Evolutionary conservation across 2,329 filamentous ascomycete species (phyloP).

Genomic region (Dactylellina sp.): DNA sequence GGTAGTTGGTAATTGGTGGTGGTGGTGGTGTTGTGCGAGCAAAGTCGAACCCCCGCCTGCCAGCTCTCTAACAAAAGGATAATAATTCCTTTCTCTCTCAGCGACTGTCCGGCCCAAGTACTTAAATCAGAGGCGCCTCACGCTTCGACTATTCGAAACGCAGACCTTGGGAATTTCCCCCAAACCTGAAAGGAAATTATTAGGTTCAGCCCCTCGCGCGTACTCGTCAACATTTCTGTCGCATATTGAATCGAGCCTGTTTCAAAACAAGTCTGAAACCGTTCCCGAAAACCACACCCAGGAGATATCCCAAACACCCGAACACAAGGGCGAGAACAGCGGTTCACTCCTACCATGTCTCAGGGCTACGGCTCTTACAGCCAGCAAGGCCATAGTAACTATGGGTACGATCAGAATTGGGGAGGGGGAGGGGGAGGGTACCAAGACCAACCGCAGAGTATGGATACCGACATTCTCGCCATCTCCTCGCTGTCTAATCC

Average conservation of each 20-base stretch:
- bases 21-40: neutral
- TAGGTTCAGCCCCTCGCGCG: neutral
- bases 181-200: too few species aligned
- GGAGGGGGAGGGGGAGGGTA: slow-evolving; percentile 25
- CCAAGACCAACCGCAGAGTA: slow-evolving; percentile 54
- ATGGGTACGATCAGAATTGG: slow-evolving; percentile 48
- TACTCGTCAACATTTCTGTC: slow-evolving; percentile 6
- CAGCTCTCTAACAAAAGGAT: slow-evolving; percentile 10
- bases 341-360: slow-evolving; percentile 30
- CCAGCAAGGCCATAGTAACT: slow-evolving; percentile 36
- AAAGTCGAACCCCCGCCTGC: neutral
- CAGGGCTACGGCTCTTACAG: slow-evolving; percentile 44
- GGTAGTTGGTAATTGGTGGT: neutral
- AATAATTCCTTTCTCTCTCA: slow-evolving; percentile 12
- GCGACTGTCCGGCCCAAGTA: slow-evolving; percentile 12
- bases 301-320: too few species aligned
- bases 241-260: slow-evolving; percentile 15
- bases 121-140: slow-evolving; percentile 9
- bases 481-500: neutral
- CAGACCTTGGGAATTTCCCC: neutral
- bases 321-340: neutral
- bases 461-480: neutral
- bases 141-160: slow-evolving; percentile 14
- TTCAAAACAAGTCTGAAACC: slow-evolving; percentile 46
- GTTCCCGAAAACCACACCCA: slow-evolving; percentile 15